phyloP scores from a whole-genome alignment of 805 yeast species.

The Jamesozyma piceae region DNA sequence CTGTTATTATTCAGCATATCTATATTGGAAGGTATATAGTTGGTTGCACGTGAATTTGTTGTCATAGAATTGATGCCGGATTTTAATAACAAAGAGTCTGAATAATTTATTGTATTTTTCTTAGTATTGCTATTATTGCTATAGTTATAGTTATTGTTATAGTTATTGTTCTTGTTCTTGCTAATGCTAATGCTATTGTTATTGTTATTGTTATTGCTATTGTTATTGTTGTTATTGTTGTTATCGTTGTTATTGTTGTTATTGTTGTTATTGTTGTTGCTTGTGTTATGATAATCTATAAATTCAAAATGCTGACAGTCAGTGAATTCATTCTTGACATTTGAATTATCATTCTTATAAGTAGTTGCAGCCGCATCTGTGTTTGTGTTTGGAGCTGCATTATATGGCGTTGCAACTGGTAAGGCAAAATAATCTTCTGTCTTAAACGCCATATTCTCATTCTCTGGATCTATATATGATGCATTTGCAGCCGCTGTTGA shows the following conservation, averaged over 20 bases:
- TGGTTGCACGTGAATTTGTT: not conserved
- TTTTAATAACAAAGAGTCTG: not conserved
- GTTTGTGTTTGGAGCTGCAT: not conserved
- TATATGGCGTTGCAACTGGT: not conserved
- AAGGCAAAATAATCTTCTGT: not conserved
- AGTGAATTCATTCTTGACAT: not conserved
- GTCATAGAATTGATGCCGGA: not conserved
- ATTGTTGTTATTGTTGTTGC: not conserved
- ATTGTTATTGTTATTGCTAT: too few relatives aligned
- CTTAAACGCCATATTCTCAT: not conserved
- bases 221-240: too few relatives aligned
- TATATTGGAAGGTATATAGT: too few relatives aligned
- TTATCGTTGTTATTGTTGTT: too few relatives aligned
- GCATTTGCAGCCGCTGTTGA: not conserved
- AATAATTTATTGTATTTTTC: not conserved
- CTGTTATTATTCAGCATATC: too few relatives aligned
- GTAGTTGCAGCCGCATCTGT: not conserved
- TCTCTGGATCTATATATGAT: not conserved
- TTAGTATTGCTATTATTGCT: not conserved
- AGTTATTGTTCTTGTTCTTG: too few relatives aligned
- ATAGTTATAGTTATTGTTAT: too few relatives aligned
- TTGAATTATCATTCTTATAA: not conserved
- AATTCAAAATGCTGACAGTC: conserved; percentile 38
- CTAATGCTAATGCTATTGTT: too few relatives aligned
- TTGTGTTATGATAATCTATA: conserved; percentile 28